These are phyloP conservation scores for Zygosaccharomyces lentus DNA, from an alignment of 805 yeast species.

Conservation along the genomic window DNA sequence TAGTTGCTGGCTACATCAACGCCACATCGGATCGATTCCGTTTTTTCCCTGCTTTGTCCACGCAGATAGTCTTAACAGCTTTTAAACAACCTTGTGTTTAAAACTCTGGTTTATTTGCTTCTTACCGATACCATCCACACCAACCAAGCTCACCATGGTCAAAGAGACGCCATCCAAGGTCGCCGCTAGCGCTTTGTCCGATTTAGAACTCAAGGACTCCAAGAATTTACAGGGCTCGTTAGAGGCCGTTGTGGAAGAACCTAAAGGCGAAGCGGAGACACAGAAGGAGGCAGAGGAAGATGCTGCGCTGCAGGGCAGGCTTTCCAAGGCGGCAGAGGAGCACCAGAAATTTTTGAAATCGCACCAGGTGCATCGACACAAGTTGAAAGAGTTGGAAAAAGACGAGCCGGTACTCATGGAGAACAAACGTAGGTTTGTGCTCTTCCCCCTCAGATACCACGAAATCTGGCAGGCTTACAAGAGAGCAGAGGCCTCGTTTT, in stretches of 20 bases:
- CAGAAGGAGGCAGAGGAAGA: conserved; percentile 18
- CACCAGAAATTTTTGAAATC: conserved; percentile 55
- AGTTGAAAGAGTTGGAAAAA: conserved; percentile 69
- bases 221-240: conserved; percentile 41
- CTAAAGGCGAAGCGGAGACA: conserved; percentile 18
- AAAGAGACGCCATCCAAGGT: conserved; percentile 71
- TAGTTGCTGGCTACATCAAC: neutral
- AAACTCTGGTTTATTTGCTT: neutral
- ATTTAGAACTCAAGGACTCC: conserved; percentile 46
- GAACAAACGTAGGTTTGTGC: conserved; percentile 83
- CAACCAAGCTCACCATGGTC: conserved; percentile 7
- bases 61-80: neutral
- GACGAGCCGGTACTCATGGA: conserved; percentile 85
- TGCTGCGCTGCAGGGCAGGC: conserved; percentile 28
- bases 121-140: neutral
- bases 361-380: conserved; percentile 68
- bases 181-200: conserved; percentile 53
- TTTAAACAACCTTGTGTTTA: neutral
- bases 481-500: conserved; percentile 98
- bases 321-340: conserved; percentile 32
- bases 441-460: conserved; percentile 94
- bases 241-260: conserved; percentile 40
- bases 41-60: neutral
- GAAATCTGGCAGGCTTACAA: conserved; percentile 99
- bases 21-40: neutral